Evolutionary conservation across 768 basidiomycete genomes (phyloP), one percentile per base, ranked within the genome.

Genomic region (Calocybe indica): DNA sequence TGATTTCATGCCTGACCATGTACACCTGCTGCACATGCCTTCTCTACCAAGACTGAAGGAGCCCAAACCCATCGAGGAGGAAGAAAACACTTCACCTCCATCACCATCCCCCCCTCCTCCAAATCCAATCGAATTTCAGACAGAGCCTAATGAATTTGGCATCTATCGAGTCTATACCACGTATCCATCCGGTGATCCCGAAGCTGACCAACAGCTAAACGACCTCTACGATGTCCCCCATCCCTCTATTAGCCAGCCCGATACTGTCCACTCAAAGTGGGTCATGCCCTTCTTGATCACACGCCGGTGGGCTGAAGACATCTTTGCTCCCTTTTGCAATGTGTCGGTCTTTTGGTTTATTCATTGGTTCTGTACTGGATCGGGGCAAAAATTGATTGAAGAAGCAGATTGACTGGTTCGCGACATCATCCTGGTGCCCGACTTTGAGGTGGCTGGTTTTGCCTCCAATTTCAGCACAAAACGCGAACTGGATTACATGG

Each of bases 401-500:
- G 36, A 37, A 11, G 11, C 14, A 4, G 36, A 37, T 37, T 3
- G 11, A 11, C 36, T 37, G 11, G 36, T 37, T 11, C 11, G 14
- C 14, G 36, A 37, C 14, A 4, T 37, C 11, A 37, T 37, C 14
- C 14, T 37, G 36, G 36, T 4, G 11, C 11, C 11, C 11, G 36
- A 37, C 36, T 37, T 37, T 37, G 14, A 37, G 22, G 22, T 22
- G 22, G 22, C 22, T 22, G 22, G 22, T 22, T 22, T 22, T 4
- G 22, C 22, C 22, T 22, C 22, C 22, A 22, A 22, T 22, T 22
- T 22, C 22, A 22, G 22, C 33, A 41, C 11, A 28, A 11, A 35
- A 30, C 48, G 31, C 5, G 31, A n/a, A n/a, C 47, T 45, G 8
- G 37, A 55, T n/a, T 37, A 34, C 10, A 32, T 55, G 1, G 22